A percentile compares a stretch with the other conserved stretches of the same genome.
These are phyloP conservation scores for Phlegmacium glaucopus DNA, from an alignment of 768 basidiomycete genomes.

Conservation along the genomic window DNA sequence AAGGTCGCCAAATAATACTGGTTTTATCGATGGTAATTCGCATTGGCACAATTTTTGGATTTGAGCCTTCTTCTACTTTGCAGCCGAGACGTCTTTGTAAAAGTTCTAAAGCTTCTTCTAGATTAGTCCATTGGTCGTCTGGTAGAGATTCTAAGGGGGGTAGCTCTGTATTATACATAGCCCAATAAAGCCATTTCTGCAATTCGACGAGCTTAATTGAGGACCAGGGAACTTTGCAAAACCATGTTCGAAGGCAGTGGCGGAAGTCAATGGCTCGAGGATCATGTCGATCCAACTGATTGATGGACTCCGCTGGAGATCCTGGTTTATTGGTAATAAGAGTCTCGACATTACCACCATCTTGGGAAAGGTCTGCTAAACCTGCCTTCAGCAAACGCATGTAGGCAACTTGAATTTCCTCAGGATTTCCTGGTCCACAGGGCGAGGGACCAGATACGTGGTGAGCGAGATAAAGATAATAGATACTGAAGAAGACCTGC, in stretches of 20 bases:
- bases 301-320: conserved; percentile 59
- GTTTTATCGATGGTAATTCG: conserved; percentile 78
- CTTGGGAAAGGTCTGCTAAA: conserved; percentile 49
- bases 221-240: conserved; percentile 72
- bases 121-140: conserved; percentile 38
- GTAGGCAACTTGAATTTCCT: conserved; percentile 58
- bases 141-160: conserved; percentile 48
- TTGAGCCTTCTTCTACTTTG: conserved; percentile 56
- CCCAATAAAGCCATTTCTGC: conserved; percentile 80
- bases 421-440: conserved; percentile 40
- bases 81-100: conserved; percentile 73
- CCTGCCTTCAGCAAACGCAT: conserved; percentile 64
- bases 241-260: conserved; percentile 71
- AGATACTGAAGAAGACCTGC: conserved; percentile 68
- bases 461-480: conserved; percentile 50
- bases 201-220: conserved; percentile 61
- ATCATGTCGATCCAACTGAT: conserved; percentile 57
- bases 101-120: conserved; percentile 60
- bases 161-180: conserved; percentile 67
- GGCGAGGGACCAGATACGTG: conserved; percentile 46
- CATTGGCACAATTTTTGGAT: conserved; percentile 49
- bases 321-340: conserved; percentile 46
- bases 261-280: conserved; percentile 74
- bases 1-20: conserved; percentile 64
- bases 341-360: conserved; percentile 54